These are phyloP conservation scores for Trichoderma sp. DNA, from an alignment of 2,329 filamentous ascomycete species.

Conservation along the genomic window DNA sequence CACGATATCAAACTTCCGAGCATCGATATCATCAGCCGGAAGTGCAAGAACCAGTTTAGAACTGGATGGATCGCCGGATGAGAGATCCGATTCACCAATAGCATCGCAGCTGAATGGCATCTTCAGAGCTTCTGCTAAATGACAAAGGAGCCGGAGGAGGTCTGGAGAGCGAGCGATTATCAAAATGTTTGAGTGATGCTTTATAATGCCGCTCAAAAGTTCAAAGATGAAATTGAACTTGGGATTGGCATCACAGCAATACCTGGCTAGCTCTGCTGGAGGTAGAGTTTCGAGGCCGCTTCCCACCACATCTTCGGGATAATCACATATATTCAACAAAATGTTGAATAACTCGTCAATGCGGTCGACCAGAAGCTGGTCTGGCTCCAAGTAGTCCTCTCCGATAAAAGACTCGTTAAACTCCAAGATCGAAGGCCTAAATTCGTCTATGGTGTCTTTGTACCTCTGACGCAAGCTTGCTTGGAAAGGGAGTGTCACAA, in stretches of 20 bases:
- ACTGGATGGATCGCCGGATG: conserved; percentile 35
- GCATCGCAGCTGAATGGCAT: conserved; percentile 39
- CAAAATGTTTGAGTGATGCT: conserved; percentile 49
- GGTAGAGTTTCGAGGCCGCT: conserved; percentile 42
- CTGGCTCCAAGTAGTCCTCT: conserved; percentile 42
- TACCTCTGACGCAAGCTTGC: conserved; percentile 55
- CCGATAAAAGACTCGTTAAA: conserved; percentile 48
- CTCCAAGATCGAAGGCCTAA: conserved; percentile 45
- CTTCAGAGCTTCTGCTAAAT: conserved; percentile 46
- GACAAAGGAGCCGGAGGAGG: conserved; percentile 54
- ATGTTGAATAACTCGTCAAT: conserved; percentile 54
- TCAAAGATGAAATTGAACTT: conserved; percentile 63
- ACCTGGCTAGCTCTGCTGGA: conserved; percentile 49
- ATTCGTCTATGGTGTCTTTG: conserved; percentile 48
- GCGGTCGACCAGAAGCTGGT: conserved; percentile 42
- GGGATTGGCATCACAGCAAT: conserved; percentile 57
- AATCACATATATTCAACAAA: conserved; percentile 58
- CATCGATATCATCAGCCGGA: conserved; percentile 41
- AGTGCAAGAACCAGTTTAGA: conserved; percentile 47
- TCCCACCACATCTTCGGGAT: conserved; percentile 54
- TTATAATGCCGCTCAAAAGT: conserved; percentile 48
- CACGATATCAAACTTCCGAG: conserved; percentile 49
- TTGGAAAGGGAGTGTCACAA: conserved; percentile 60
- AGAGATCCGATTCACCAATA: conserved; percentile 30
- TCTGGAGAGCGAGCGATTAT: conserved; percentile 54